These are phyloP conservation scores for Ogataea polymorpha DNA, from an alignment of 805 yeast genomes.

Conservation along the genomic window DNA sequence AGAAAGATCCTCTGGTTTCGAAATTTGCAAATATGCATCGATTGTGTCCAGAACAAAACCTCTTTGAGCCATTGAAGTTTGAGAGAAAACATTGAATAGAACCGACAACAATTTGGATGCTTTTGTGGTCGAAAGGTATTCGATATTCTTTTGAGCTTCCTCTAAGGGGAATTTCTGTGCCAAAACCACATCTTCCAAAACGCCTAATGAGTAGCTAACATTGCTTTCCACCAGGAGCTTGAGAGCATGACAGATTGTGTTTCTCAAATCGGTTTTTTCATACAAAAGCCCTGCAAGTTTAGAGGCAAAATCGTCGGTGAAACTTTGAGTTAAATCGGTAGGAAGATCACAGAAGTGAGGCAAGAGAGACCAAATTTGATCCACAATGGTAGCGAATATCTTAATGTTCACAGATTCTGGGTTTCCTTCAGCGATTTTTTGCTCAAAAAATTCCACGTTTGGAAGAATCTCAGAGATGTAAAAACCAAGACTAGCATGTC, in stretches of 20 bases:
- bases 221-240: slow-evolving; percentile 77
- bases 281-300: slow-evolving; percentile 71
- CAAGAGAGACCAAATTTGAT: slow-evolving; percentile 88
- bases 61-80: slow-evolving; percentile 79
- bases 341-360: slow-evolving; percentile 91
- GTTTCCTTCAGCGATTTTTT: slow-evolving; percentile 40
- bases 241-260: slow-evolving; percentile 78
- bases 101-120: slow-evolving; percentile 81
- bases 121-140: slow-evolving; percentile 55
- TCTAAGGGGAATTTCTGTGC: slow-evolving; percentile 59
- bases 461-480: slow-evolving; percentile 69
- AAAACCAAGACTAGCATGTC: slow-evolving; percentile 63
- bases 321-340: slow-evolving; percentile 59
- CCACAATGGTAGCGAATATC: slow-evolving; percentile 79
- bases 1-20: slow-evolving; percentile 62
- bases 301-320: slow-evolving; percentile 77
- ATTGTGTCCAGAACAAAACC: slow-evolving; percentile 84
- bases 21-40: slow-evolving; percentile 71
- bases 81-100: slow-evolving; percentile 88
- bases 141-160: slow-evolving; percentile 54
- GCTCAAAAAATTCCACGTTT: slow-evolving; percentile 50
- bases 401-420: slow-evolving; percentile 67
- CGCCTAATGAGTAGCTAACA: slow-evolving; percentile 58
- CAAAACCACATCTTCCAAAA: slow-evolving; percentile 53
- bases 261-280: slow-evolving; percentile 70